Evolutionary conservation across 139 green algal genomes (phyloP), one percentile per base, ranked within the genome.

Genomic region (Penium margaritaceum): DNA sequence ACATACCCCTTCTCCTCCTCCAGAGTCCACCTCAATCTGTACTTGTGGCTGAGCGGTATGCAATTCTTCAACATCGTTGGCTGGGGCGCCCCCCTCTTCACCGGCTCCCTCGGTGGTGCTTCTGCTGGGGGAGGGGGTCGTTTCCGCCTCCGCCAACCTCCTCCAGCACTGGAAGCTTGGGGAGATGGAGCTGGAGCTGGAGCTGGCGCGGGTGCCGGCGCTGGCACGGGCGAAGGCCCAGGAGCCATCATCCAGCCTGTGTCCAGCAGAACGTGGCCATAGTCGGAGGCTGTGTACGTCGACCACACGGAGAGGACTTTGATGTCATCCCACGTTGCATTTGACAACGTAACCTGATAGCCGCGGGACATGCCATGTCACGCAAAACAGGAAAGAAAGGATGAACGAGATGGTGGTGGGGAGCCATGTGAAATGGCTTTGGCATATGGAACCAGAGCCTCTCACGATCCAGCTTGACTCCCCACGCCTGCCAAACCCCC

Each of bases 41-140:
- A 60, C 21, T 54, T 67, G 34, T 35, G 37, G 29, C 72, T 76
- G 15, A 76, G 32, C 72, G 69, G 15, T 34, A 66, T 39, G 64
- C 72, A 76, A 27, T 37, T 76, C 14, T 67, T 35, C 37, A 76
- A 79, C 64, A 76, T 76, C 3, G 72, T 76, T 36, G 63, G 63
- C 72, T 76, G 72, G n/a, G 39, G 29, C 24, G 43, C 39, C 14
- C 72, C 63, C 32, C 29, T n/a, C 41, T 69, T 69, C n/a, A 46
- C 5, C 19, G 55, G 55, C 27, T 15, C 5, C 9, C 27, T 15
- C 5, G 61, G 61, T n/a, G n/a, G n/a, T n/a, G n/a, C n/a, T n/a
- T n/a, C n/a, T n/a, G n/a, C n/a, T n/a, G n/a, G n/a, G n/a, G n/a
- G n/a, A n/a, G n/a, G n/a, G n/a, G n/a, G n/a, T n/a, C n/a, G n/a